Conservation (phyloP, 352 stramenopile genomes). For the Pelagophyceae sp. region DNA sequence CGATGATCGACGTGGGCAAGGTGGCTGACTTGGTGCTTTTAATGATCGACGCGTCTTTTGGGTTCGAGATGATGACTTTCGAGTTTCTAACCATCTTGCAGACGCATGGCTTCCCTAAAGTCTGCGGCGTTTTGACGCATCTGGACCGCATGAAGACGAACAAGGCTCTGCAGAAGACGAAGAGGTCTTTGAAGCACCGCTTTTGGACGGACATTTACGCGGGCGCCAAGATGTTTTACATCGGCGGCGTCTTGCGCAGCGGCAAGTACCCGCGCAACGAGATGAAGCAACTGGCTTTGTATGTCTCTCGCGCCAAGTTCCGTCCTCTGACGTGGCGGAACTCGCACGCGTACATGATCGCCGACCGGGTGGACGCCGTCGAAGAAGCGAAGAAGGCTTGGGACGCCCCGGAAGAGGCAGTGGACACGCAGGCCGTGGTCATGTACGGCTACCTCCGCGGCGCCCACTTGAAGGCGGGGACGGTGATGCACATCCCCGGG, state of each 20-base stretch:
- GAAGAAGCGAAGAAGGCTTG: too few species aligned
- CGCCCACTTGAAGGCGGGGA: constrained; percentile 91
- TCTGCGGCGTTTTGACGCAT: constrained; percentile 97
- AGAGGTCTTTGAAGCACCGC: constrained; percentile 94
- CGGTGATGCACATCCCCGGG: constrained; percentile 94
- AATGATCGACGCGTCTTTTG: constrained; percentile 98
- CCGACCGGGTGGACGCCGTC: constrained; percentile 92
- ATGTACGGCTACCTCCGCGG: constrained; percentile 97
- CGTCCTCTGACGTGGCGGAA: constrained; percentile 95
- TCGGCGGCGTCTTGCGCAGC: constrained; percentile 84
- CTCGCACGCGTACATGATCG: constrained; percentile 96
- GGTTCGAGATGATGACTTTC: constrained; percentile 99
- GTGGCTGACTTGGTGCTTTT: constrained; percentile 96
- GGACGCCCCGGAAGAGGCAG: constrained; percentile 76
- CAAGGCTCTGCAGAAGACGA: constrained; percentile 94
- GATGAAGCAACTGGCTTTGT: constrained; percentile 92
- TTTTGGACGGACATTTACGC: constrained; percentile 98
- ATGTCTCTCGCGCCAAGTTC: constrained; percentile 93
- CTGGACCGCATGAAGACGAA: constrained; percentile 95
- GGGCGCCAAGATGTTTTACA: constrained; percentile 73
- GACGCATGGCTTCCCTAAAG: constrained; percentile 69
- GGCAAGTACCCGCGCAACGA: constrained; percentile 99
- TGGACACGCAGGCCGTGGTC: constrained; percentile 67
- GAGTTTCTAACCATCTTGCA: constrained; percentile 99
- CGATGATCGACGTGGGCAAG: constrained; percentile 92